phyloP scores from a whole-genome alignment of 768 basidiomycete genomes.

The Auricularia cornea region DNA sequence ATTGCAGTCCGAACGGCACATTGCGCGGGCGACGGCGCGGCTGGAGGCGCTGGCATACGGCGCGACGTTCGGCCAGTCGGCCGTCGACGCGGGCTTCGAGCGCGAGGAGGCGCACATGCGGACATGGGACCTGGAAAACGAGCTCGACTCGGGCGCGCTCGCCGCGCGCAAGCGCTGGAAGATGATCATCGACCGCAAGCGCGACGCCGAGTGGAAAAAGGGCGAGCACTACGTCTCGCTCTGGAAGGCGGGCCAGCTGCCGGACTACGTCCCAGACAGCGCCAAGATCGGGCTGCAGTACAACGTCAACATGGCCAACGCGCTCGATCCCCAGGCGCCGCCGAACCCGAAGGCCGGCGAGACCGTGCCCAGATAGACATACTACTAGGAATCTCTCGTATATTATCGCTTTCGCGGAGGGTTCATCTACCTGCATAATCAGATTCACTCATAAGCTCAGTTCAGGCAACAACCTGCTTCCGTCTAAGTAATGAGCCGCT shows the following conservation, averaged over 20 bases:
- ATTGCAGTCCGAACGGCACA: constrained; percentile 75
- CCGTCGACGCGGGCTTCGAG: constrained; percentile 51
- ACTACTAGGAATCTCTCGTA: no score
- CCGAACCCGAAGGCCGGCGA: no score
- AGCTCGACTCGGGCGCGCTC: constrained; percentile 49
- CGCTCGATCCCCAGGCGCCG: no score
- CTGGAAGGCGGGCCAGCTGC: constrained; percentile 63
- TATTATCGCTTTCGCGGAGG: no score
- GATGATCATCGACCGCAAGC: constrained; percentile 41
- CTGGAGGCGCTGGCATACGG: constrained; percentile 76
- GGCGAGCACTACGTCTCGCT: constrained; percentile 64
- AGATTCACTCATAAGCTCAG: no score
- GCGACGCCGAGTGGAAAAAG: constrained; percentile 50
- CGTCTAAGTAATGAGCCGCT: no score
- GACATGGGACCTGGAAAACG: constrained; percentile 48
- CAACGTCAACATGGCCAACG: no score
- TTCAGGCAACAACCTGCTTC: no score
- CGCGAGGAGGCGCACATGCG: constrained; percentile 55
- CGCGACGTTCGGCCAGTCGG: constrained; percentile 48
- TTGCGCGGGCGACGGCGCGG: constrained; percentile 65
- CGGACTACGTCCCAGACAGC: constrained; percentile 36
- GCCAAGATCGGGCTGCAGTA: background rate
- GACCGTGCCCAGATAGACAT: no score
- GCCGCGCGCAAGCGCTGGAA: constrained; percentile 73
- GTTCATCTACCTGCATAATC: no score